A percentile compares a stretch with the other conserved stretches of the same genome.
These are phyloP conservation scores for Dacryopinax spathularia DNA, from an alignment of 768 basidiomycete species.

Conservation along the genomic window DNA sequence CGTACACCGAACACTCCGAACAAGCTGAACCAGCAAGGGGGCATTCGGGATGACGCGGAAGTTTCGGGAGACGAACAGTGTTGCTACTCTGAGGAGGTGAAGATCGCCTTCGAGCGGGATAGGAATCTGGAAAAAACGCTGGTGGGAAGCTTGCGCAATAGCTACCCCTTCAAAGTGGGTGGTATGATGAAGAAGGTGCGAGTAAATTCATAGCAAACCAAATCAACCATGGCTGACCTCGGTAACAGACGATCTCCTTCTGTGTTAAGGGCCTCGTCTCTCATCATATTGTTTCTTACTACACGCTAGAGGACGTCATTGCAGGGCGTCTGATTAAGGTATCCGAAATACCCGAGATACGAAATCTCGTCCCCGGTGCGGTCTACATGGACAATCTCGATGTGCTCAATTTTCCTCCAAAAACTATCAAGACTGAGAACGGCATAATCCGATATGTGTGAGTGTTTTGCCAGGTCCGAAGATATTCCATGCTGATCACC, in stretches of 20 bases:
- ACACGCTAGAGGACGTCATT: slow-evolving; percentile 81
- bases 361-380: not conserved
- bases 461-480: not conserved
- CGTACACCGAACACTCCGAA: slow-evolving; percentile 37
- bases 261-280: slow-evolving; percentile 69
- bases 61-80: slow-evolving; percentile 45
- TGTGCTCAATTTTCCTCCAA: not conserved
- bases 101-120: slow-evolving; percentile 38
- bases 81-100: slow-evolving; percentile 3
- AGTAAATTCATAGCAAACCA: no score
- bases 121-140: slow-evolving; percentile 65
- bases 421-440: not conserved
- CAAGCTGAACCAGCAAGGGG: not conserved
- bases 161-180: slow-evolving; percentile 80
- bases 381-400: slow-evolving; percentile 2
- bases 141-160: slow-evolving; percentile 82
- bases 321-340: slow-evolving; percentile 49
- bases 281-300: slow-evolving; percentile 91
- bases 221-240: slow-evolving; percentile 8
- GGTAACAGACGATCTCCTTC: slow-evolving; percentile 79
- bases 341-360: not conserved
- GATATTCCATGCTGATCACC: not conserved
- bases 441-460: not conserved
- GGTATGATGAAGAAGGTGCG: slow-evolving; percentile 95
- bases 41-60: slow-evolving; percentile 5